These are phyloP conservation scores for Paecilomyces fulvus DNA, from an alignment of 2,329 filamentous ascomycete genomes.

Conservation along the genomic window DNA sequence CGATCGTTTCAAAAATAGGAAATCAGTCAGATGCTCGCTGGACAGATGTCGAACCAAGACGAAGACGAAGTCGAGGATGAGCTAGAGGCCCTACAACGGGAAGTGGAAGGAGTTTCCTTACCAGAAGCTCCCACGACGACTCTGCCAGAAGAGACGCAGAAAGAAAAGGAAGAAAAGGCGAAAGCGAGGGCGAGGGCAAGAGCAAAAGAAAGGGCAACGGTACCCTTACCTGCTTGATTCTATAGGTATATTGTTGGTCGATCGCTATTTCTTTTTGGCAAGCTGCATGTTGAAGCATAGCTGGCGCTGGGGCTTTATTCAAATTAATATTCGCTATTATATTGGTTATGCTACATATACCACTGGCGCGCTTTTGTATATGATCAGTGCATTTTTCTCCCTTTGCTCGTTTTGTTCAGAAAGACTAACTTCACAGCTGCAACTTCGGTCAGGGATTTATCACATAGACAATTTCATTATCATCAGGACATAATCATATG, in stretches of 20 bases:
- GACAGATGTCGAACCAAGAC: slow-evolving; percentile 83
- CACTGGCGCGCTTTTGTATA: not conserved
- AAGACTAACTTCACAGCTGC: slow-evolving; percentile 7
- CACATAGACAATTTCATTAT: not conserved
- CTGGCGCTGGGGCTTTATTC: slow-evolving; percentile 3
- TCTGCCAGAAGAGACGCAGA: slow-evolving; percentile 19
- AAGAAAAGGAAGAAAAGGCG: slow-evolving; percentile 20
- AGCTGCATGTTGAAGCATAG: slow-evolving; percentile 3
- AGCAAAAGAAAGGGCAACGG: slow-evolving; percentile 18
- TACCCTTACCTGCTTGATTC: slow-evolving; percentile 16
- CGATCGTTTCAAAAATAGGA: slow-evolving; percentile 49
- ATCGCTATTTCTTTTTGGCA: not conserved
- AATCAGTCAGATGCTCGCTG: slow-evolving; percentile 82
- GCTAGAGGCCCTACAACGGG: slow-evolving; percentile 67
- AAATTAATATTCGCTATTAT: slow-evolving; percentile 1
- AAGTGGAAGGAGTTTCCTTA: slow-evolving; percentile 38
- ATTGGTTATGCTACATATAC: slow-evolving; percentile 8
- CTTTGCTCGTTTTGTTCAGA: not conserved
- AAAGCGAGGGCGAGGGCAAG: slow-evolving; percentile 24
- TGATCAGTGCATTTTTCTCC: not conserved
- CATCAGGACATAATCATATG: not conserved
- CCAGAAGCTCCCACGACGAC: slow-evolving; percentile 31
- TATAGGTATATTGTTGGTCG: not conserved
- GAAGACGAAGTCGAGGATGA: slow-evolving; percentile 98
- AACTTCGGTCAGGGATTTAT: not conserved